These are phyloP conservation scores for Corniculantispora saksenae DNA, from an alignment of 2,329 filamentous ascomycete genomes.

Conservation along the genomic window DNA sequence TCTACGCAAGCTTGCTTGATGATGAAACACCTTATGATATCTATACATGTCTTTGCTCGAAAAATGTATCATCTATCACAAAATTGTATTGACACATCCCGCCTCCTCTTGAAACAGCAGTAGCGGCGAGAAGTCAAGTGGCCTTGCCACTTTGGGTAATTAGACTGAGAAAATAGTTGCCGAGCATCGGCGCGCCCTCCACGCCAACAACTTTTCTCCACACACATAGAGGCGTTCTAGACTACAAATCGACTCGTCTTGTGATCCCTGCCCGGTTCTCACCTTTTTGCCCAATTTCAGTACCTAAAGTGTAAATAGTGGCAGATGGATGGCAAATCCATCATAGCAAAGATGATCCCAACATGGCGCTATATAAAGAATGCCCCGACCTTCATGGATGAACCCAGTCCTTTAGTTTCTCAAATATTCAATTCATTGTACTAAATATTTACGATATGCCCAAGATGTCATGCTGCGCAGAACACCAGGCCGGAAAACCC, in stretches of 20 bases:
- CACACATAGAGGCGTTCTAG: background rate
- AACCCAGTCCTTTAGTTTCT: background rate
- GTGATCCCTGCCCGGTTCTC: background rate
- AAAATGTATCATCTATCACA: too few species aligned
- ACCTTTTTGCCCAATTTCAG: background rate
- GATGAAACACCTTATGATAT: too few species aligned
- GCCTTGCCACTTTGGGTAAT: conserved; percentile 8
- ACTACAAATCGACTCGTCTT: too few species aligned
- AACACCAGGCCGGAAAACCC: conserved; percentile 7
- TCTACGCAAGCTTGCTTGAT: too few species aligned
- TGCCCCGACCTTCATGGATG: too few species aligned
- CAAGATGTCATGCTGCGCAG: conserved; percentile 9
- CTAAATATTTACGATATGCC: background rate
- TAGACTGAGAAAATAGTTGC: conserved; percentile 12
- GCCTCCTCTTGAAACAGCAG: background rate
- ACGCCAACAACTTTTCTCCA: conserved; percentile 3
- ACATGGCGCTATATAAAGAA: background rate
- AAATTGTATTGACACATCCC: too few species aligned
- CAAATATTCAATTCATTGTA: background rate
- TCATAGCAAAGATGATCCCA: background rate
- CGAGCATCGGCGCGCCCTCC: background rate
- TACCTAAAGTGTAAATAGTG: background rate
- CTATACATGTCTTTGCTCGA: too few species aligned
- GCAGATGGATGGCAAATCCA: background rate
- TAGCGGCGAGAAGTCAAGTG: background rate